Percentiles rank a stretch among this genome's conserved stretches.
These are phyloP conservation scores for Pyricularia grisea DNA, from an alignment of 2,329 filamentous ascomycete genomes.

Conservation along the genomic window DNA sequence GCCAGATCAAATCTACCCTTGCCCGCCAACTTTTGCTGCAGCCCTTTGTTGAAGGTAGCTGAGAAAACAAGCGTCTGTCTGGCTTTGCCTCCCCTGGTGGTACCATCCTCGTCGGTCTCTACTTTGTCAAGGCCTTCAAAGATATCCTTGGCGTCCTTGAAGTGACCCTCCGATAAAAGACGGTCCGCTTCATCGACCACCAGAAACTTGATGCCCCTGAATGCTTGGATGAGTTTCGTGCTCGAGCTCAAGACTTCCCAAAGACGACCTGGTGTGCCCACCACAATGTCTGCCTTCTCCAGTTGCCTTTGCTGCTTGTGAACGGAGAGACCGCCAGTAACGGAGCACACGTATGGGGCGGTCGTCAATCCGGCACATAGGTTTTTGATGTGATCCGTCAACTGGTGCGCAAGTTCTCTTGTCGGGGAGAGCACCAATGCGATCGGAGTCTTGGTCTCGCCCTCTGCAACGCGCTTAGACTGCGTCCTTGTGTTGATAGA, in stretches of 20 bases:
- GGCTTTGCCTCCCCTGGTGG: slow-evolving; percentile 33
- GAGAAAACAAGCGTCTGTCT: slow-evolving; percentile 94
- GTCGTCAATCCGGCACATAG: slow-evolving; percentile 55
- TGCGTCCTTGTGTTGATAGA: slow-evolving; percentile 16
- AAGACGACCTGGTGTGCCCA: slow-evolving; percentile 82
- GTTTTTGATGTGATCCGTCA: slow-evolving; percentile 70
- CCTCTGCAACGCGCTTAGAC: slow-evolving; percentile 23
- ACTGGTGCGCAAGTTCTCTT: slow-evolving; percentile 85
- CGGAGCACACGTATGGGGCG: slow-evolving; percentile 67
- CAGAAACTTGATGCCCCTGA: slow-evolving; percentile 69
- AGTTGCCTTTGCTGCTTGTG: slow-evolving; percentile 88
- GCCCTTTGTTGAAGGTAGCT: slow-evolving; percentile 82
- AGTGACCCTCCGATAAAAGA: slow-evolving; percentile 84
- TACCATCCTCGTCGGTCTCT: slow-evolving; percentile 49
- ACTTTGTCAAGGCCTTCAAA: slow-evolving; percentile 67
- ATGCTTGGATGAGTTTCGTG: slow-evolving; percentile 55
- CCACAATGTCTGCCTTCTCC: slow-evolving; percentile 78
- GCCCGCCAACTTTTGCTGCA: slow-evolving; percentile 84
- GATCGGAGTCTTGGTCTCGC: slow-evolving; percentile 37
- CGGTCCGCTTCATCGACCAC: slow-evolving; percentile 93
- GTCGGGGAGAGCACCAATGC: slow-evolving; percentile 86
- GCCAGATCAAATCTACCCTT: slow-evolving; percentile 61
- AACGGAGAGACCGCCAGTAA: slow-evolving; percentile 89
- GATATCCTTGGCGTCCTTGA: slow-evolving; percentile 89
- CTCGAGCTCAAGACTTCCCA: slow-evolving; percentile 89